These are phyloP conservation scores for Rhizopogon sp. DNA, from an alignment of 768 basidiomycete species.

Conservation along the genomic window DNA sequence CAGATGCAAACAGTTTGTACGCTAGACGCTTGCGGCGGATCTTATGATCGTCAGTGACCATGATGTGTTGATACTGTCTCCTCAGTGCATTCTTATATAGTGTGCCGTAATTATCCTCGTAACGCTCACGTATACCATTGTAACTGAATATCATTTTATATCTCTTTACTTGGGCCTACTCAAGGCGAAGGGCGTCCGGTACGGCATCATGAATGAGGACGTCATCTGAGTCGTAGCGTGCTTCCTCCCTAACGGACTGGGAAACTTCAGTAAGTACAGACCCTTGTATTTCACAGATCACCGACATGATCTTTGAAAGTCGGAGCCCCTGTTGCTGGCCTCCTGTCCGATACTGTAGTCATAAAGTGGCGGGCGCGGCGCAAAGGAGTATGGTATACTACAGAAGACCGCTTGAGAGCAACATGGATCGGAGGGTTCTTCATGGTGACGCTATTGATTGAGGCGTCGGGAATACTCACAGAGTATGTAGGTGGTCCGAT, in stretches of 20 bases:
- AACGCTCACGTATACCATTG: constrained; percentile 11
- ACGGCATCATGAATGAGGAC: constrained; percentile 30
- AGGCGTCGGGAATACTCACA: constrained; percentile 41
- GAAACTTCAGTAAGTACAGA: constrained; percentile 27
- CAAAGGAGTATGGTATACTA: constrained; percentile 53
- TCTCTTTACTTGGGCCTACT: not conserved
- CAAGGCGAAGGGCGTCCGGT: constrained; percentile 25
- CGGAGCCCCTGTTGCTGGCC: constrained; percentile 53
- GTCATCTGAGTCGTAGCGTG: constrained; percentile 24
- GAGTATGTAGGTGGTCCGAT: constrained; percentile 38
- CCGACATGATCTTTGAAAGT: constrained; percentile 28
- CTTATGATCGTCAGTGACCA: constrained; percentile 23
- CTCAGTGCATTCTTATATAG: not conserved
- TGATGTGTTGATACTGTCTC: constrained; percentile 12
- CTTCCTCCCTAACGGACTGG: constrained; percentile 31
- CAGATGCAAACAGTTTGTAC: constrained; percentile 26
- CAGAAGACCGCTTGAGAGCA: constrained; percentile 56
- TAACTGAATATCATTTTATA: constrained; percentile 5
- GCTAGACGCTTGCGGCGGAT: constrained; percentile 30
- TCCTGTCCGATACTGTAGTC: constrained; percentile 47
- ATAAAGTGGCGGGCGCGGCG: constrained; percentile 39
- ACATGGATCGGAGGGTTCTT: constrained; percentile 36
- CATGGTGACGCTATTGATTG: constrained; percentile 44
- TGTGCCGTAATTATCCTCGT: too few species aligned
- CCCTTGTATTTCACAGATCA: not conserved